Evolutionary conservation across 257 asterid species (phyloP).

Genomic region (Euphrasia confusa): DNA sequence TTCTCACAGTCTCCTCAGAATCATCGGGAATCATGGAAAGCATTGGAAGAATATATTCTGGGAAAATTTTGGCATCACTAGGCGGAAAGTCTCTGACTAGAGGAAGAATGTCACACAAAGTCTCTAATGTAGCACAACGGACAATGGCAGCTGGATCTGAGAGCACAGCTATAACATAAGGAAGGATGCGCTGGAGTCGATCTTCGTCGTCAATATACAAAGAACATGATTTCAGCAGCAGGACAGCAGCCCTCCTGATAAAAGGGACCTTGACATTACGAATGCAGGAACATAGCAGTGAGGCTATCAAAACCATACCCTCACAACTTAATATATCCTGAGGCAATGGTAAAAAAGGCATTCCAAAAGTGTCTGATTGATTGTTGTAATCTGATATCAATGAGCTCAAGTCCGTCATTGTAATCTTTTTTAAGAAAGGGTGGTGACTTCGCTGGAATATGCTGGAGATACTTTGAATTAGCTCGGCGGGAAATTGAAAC

Average conservation of each 20-base stretch:
- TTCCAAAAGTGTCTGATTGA: conserved; percentile 93
- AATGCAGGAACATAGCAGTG: conserved; percentile 93
- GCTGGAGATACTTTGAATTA: conserved; percentile 64
- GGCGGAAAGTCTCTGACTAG: conserved; percentile 96
- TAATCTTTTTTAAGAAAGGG: conserved; percentile 76
- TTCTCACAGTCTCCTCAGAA: conserved; percentile 99
- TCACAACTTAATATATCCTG: conserved; percentile 84
- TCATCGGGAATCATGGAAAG: conserved; percentile 99
- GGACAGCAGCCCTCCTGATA: conserved; percentile 88
- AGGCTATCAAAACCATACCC: conserved; percentile 98
- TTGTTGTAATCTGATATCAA: conserved; percentile 62
- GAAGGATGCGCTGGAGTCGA: conserved; percentile 94
- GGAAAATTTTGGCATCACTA: conserved; percentile 98
- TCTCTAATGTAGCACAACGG: conserved; percentile 95
- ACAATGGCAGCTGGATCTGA: conserved; percentile 98
- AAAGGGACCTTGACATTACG: conserved; percentile 93
- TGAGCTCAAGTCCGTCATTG: conserved; percentile 62
- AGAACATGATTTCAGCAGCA: conserved; percentile 87
- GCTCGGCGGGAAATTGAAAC: conserved; percentile 71
- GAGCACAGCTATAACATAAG: conserved; percentile 87
- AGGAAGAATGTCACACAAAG: conserved; percentile 95
- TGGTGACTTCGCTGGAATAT: conserved; percentile 71
- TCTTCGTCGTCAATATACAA: conserved; percentile 91
- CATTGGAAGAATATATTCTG: conserved; percentile 98
- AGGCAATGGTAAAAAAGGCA: conserved; percentile 87